Evolutionary conservation across 345 rosid genomes (phyloP).

Genomic region (Heritiera fomes): DNA sequence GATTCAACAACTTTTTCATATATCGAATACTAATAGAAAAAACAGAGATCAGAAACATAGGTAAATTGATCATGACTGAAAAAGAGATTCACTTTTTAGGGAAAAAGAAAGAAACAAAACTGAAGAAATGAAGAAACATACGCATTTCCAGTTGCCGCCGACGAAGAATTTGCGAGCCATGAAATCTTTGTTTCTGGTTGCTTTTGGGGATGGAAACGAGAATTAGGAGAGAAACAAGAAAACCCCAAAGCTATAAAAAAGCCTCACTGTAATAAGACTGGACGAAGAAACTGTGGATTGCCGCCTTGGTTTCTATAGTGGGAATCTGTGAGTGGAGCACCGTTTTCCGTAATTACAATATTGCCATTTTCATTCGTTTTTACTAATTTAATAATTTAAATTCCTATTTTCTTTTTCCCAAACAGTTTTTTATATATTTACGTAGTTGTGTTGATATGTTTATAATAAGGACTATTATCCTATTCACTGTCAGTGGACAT

Average conservation of each 20-base stretch:
- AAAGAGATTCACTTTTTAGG: not conserved
- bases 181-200: not conserved
- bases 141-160: slow-evolving; percentile 93
- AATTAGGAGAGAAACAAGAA: not conserved
- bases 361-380: not conserved
- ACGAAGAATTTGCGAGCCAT: slow-evolving; percentile 75
- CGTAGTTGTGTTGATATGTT: too few species aligned
- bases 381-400: too few species aligned
- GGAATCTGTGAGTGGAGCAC: not conserved
- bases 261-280: not conserved
- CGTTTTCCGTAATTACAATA: not conserved
- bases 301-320: not conserved
- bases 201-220: slow-evolving; percentile 26
- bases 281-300: not conserved
- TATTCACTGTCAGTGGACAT: too few species aligned
- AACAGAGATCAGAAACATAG: not conserved
- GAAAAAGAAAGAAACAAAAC: not conserved
- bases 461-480: too few species aligned
- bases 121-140: slow-evolving; percentile 26
- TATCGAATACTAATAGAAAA: not conserved
- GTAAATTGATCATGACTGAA: not conserved
- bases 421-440: too few species aligned
- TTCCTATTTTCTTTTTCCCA: too few species aligned
- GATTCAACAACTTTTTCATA: not conserved
- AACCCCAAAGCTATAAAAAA: not conserved